These are phyloP conservation scores for Geoglossum cookeanum DNA, from an alignment of 2,329 filamentous ascomycete genomes.

Conservation along the genomic window DNA sequence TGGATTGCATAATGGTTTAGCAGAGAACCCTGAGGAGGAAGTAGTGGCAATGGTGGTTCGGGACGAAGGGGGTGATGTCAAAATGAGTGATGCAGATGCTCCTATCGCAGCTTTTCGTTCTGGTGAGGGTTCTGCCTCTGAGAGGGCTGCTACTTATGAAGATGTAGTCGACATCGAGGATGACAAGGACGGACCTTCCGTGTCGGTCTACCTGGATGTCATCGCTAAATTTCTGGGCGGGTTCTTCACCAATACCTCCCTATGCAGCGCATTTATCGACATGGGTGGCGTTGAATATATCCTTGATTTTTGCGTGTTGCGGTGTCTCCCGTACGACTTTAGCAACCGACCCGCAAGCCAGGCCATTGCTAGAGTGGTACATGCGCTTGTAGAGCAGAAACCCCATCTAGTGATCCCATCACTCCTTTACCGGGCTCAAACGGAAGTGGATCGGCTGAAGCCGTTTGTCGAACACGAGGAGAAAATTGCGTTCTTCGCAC, in stretches of 20 bases:
- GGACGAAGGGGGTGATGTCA: constrained; percentile 29
- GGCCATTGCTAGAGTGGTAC: constrained; percentile 54
- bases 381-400: constrained; percentile 61
- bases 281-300: constrained; percentile 66
- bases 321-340: constrained; percentile 59
- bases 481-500: constrained; percentile 46
- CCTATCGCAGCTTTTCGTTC: constrained; percentile 7
- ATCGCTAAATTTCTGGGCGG: constrained; percentile 58
- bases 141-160: constrained; percentile 15
- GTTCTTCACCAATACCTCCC: constrained; percentile 54
- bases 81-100: constrained; percentile 38
- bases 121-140: constrained; percentile 7
- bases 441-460: constrained; percentile 46
- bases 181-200: constrained; percentile 30
- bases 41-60: not conserved
- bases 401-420: constrained; percentile 68
- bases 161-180: constrained; percentile 28
- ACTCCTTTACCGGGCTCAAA: constrained; percentile 54
- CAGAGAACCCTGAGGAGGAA: not conserved
- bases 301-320: constrained; percentile 65
- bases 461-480: constrained; percentile 39
- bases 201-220: constrained; percentile 55
- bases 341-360: constrained; percentile 47
- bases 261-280: constrained; percentile 58
- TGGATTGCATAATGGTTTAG: not conserved